These are phyloP conservation scores for Microdochium trichocladiopsis DNA, from an alignment of 2,329 filamentous ascomycete genomes.

Conservation along the genomic window DNA sequence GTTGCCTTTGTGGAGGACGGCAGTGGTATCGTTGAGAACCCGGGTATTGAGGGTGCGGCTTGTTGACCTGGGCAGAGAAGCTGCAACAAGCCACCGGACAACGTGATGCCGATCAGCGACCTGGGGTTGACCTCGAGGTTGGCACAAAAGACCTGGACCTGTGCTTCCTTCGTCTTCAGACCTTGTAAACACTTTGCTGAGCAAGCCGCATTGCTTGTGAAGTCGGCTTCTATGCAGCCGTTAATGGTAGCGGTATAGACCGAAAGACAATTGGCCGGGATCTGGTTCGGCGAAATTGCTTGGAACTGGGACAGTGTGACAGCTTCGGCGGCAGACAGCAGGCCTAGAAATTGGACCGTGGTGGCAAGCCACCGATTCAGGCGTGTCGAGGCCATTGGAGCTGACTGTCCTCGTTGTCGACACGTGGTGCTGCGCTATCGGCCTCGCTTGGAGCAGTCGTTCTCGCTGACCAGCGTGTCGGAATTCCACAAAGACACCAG, in stretches of 20 bases:
- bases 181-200: constrained; percentile 15
- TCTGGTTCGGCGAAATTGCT: constrained; percentile 13
- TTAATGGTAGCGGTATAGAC: constrained; percentile 15
- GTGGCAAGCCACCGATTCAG: constrained; percentile 10
- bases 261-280: constrained; percentile 15
- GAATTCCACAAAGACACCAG: no score
- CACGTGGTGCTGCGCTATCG: no score
- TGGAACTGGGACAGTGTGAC: constrained; percentile 20
- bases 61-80: constrained; percentile 15
- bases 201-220: constrained; percentile 13
- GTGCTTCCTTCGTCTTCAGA: constrained; percentile 8
- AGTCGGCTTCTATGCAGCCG: constrained; percentile 14
- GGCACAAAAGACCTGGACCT: constrained; percentile 10
- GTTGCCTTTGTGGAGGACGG: neutral
- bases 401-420: neutral
- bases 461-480: no score
- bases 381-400: constrained; percentile 5
- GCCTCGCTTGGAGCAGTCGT: no score
- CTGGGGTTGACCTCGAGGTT: constrained; percentile 10
- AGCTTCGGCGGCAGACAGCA: constrained; percentile 13
- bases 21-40: neutral
- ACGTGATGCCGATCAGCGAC: constrained; percentile 15
- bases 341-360: constrained; percentile 7
- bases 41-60: neutral
- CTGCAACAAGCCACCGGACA: constrained; percentile 14